Base-by-base conservation (phyloP, 2,329 filamentous ascomycete genomes). In the Alternaria triticina region DNA sequence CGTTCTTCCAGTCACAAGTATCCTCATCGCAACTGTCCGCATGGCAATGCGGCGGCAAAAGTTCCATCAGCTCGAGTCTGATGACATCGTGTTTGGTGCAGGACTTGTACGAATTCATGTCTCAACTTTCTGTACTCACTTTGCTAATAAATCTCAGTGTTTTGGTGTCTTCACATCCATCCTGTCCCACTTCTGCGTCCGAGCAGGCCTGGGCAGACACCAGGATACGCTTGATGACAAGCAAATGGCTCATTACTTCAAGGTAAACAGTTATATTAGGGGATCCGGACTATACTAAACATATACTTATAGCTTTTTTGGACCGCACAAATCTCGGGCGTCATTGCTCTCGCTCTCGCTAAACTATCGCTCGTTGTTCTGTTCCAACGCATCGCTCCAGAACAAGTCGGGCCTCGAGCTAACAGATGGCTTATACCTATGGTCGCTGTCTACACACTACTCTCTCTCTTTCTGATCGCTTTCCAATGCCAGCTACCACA, bases 401-500 rank as follows among this genome's bases (percentile, higher is more conserved):
- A 61, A 28, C 25, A 56, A 11, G 49, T 33, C 6, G 43, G 17
- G 13, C 54, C 43, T 50, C 54, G 45, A 33, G 44, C 28, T 15
- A 40, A 13, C 11, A 36, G 13, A 17, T 43, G 59, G n/a, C 59
- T 69, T 6, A 55, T 70, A 44, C 54, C 55, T 11, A 55, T 59
- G 22, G 46, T 67, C 11, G 58, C 20, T 28, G 43, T 54, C 9
- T 70, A 63, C 51, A 47, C 63, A 5, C 20, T 64, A 5, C 57
- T 59, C 33, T 68, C 56, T 27, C 9, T 66, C 17, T 56, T 65
- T 30, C 13, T 57, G 40, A 47, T 65, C 27, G 64, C 59, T 9
- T 68, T 73, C 27, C 69, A 74, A 57, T 75, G 72, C 49, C 50
- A 58, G 10, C 28, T 70, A 3, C 65, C 68, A 10, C 23, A 55